Conservation (phyloP, 2,329 filamentous ascomycete species). For the Pseudogymnoascus sp. region DNA sequence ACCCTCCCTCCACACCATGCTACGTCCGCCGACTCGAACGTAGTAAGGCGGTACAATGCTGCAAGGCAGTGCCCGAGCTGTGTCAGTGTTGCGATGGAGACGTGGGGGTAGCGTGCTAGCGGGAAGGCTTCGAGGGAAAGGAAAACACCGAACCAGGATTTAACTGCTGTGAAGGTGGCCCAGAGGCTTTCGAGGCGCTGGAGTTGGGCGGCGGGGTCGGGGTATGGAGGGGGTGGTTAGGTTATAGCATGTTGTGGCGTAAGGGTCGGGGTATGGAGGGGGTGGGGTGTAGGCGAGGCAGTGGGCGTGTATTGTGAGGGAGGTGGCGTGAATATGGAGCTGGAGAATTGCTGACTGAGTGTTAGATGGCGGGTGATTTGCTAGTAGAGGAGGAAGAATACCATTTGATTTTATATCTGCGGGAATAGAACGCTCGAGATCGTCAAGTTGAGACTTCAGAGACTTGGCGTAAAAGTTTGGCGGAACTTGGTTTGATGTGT, state of each 20-base stretch:
- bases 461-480: conserved; percentile 3
- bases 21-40: not conserved
- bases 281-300: not conserved
- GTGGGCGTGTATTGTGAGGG: not conserved
- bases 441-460: not conserved
- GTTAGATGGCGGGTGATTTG: not conserved
- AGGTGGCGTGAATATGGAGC: not conserved
- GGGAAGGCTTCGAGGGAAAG: not conserved
- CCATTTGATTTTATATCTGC: not conserved
- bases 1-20: not conserved
- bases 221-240: not conserved
- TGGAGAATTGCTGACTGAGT: not conserved
- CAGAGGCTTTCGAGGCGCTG: not conserved
- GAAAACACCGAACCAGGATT: not conserved
- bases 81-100: not conserved
- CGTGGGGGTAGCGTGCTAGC: not conserved
- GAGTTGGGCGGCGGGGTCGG: not conserved
- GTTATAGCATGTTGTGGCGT: no score
- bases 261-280: not conserved
- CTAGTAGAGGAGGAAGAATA: not conserved
- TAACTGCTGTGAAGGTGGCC: not conserved
- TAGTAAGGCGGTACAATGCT: not conserved
- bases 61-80: not conserved
- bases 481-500: not conserved
- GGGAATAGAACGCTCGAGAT: not conserved